Base-by-base conservation (phyloP, 2,329 filamentous ascomycete species). In the Lachnellula subtilissima region DNA sequence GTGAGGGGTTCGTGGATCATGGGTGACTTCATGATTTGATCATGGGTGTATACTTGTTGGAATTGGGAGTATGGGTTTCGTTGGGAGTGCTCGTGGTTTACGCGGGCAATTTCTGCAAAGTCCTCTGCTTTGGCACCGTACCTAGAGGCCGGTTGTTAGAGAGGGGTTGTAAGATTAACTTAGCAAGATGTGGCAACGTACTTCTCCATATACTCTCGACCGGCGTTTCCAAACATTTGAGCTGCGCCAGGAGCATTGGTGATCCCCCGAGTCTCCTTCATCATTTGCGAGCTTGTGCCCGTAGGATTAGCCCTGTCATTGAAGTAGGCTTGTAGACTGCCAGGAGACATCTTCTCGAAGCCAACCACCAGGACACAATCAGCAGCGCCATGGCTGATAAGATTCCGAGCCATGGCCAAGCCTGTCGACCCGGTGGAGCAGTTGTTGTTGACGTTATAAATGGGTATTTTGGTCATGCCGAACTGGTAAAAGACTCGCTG, bases 371-470 rank as follows among this genome's bases (percentile, higher is more conserved):
- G 77, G 19, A 96, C 85, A 70, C 91, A 96, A 73, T 96, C 89
- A 1, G 91, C 89, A 14, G 84, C 89, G 36, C 92, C 92, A 65
- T 89, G 81, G 6, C 84, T 80, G 65, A 97, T 86, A 71, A 95
- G 80, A 52, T 86, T 90, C 36, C 91, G 80, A 2, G 82, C 94
- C 81, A 97, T 87, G 70, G 86, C 86, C 56, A 97, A 77, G 8
- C 93, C 94, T 0, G 93, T 96, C 4, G 87, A 91, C n/a, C 93
- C 94, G 0, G 93, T 97, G 4, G 89, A 90, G 80, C 93, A 97
- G 78, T 97, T 97, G 81, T 97, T 97, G 82, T 97, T 97, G 70
- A 96, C 91, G 70, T 97, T 97, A 80, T 95, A 92, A 71, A 97
- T 91, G 68, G 93, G 93, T 66, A 97, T 97, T 69, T 88, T 81